phyloP scores from a whole-genome alignment of 768 basidiomycete genomes.

The Coprinellus aureogranulatus region DNA sequence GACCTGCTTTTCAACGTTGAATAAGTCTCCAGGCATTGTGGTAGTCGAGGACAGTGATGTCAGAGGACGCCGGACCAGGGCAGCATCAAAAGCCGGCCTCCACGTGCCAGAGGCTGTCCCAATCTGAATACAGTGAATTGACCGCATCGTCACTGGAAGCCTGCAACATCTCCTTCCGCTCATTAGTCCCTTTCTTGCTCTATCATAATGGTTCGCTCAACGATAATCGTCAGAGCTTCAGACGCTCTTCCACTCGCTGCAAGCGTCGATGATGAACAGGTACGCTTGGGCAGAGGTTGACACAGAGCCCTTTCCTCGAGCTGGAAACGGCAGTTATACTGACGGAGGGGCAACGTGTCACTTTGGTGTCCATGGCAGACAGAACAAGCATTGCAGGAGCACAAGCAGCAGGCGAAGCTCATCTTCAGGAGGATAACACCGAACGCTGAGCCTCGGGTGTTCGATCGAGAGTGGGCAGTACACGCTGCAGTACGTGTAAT shows the following conservation, averaged over 20 bases:
- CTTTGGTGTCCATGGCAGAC: conserved; percentile 51
- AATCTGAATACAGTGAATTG: not conserved
- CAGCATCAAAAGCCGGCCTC: not conserved
- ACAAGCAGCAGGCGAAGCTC: conserved; percentile 97
- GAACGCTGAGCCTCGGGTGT: conserved; percentile 91
- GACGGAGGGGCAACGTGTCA: conserved; percentile 24
- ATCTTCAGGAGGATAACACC: conserved; percentile 92
- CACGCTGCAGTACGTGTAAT: conserved; percentile 92
- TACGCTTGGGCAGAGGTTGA: conserved; percentile 23
- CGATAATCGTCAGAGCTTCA: conserved; percentile 78
- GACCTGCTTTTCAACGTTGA: conserved; percentile 75
- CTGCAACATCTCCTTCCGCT: conserved; percentile 1
- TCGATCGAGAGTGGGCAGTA: conserved; percentile 95
- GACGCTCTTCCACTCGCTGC: conserved; percentile 91
- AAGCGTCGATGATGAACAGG: conserved; percentile 96
- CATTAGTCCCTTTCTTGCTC: not conserved
- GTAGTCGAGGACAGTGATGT: conserved; percentile 1
- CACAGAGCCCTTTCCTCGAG: no score
- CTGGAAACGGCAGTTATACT: conserved; percentile 9
- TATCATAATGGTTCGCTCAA: conserved; percentile 75
- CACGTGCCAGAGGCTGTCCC: not conserved
- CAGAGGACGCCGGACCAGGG: not conserved
- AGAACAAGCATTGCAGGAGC: conserved; percentile 90
- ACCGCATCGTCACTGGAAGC: conserved; percentile 8
- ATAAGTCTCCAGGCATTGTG: conserved; percentile 41